Conservation (phyloP, 2,329 filamentous ascomycete species). For the Xylariaceae sp. region DNA sequence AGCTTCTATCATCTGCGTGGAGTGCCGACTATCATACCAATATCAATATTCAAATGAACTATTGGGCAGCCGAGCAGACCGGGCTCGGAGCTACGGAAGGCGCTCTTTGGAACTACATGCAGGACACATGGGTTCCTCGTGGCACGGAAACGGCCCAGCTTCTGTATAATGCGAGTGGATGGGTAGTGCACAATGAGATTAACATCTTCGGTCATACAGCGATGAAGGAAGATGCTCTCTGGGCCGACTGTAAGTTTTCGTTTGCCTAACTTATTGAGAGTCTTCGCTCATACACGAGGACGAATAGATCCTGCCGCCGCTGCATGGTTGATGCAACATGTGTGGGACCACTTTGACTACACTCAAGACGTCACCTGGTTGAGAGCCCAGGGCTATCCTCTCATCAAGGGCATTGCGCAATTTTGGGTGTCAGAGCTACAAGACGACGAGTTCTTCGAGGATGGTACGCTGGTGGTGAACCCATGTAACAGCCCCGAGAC, state of each 20-base stretch:
- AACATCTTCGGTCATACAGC: slow-evolving; percentile 57
- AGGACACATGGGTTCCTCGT: slow-evolving; percentile 49
- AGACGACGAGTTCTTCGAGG: slow-evolving; percentile 45
- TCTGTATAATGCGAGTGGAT: slow-evolving; percentile 52
- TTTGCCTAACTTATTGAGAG: not conserved
- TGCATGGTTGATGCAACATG: slow-evolving; percentile 59
- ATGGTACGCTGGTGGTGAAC: slow-evolving; percentile 51
- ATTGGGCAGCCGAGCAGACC: slow-evolving; percentile 53
- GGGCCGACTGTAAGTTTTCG: slow-evolving; percentile 27
- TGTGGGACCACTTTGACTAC: slow-evolving; percentile 55
- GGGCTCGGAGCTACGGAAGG: slow-evolving; percentile 43
- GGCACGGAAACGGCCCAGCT: slow-evolving; percentile 49
- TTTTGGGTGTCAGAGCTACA: slow-evolving; percentile 56
- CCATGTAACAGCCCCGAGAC: slow-evolving; percentile 58
- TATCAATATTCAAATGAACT: slow-evolving; percentile 60
- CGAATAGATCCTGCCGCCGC: slow-evolving; percentile 39
- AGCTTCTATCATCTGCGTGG: slow-evolving; percentile 41
- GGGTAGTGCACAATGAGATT: slow-evolving; percentile 54
- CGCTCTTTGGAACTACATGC: slow-evolving; percentile 50
- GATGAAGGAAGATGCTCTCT: slow-evolving; percentile 28
- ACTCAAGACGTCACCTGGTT: slow-evolving; percentile 45
- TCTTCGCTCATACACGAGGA: not conserved
- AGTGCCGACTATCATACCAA: slow-evolving; percentile 54
- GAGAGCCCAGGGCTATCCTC: slow-evolving; percentile 44
- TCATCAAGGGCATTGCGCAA: slow-evolving; percentile 49